Conservation (phyloP, 345 rosid species). For the Gossypium rotundifolium region DNA sequence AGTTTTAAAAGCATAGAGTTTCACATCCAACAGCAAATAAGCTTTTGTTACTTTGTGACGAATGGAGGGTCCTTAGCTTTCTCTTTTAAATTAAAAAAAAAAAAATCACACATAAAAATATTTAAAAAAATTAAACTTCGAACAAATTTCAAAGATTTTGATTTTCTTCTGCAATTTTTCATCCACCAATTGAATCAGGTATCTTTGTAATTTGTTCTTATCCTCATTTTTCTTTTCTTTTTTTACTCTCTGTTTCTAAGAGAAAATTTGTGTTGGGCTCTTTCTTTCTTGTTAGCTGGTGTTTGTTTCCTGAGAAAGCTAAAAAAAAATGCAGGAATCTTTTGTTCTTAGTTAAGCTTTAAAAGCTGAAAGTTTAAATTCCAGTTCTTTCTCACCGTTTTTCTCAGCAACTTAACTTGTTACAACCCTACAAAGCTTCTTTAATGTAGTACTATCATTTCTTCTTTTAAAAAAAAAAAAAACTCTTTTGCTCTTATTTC, state of each 20-base stretch:
- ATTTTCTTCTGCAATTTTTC: constrained; percentile 17
- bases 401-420: constrained; percentile 3
- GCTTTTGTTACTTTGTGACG: constrained; percentile 32
- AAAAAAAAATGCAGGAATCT: neutral
- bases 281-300: constrained; percentile 8
- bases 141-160: neutral
- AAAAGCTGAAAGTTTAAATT: neutral
- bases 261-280: neutral
- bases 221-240: neutral
- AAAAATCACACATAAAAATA: neutral
- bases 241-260: neutral
- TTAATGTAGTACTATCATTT: neutral
- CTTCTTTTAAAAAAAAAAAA: neutral
- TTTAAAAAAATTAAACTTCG: neutral
- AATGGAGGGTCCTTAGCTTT: constrained; percentile 52
- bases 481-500: neutral
- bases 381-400: neutral
- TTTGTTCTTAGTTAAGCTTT: neutral
- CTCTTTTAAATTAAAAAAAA: constrained; percentile 7
- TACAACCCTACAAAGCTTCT: neutral
- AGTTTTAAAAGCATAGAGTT: constrained; percentile 46
- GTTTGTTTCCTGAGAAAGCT: constrained; percentile 22
- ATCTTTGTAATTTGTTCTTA: neutral
- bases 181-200: constrained; percentile 18
- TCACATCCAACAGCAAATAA: constrained; percentile 44